Percentiles rank a stretch among this genome's conserved stretches.
These are phyloP conservation scores for Hymenoscyphus albidus DNA, from an alignment of 2,329 filamentous ascomycete species.

Conservation along the genomic window DNA sequence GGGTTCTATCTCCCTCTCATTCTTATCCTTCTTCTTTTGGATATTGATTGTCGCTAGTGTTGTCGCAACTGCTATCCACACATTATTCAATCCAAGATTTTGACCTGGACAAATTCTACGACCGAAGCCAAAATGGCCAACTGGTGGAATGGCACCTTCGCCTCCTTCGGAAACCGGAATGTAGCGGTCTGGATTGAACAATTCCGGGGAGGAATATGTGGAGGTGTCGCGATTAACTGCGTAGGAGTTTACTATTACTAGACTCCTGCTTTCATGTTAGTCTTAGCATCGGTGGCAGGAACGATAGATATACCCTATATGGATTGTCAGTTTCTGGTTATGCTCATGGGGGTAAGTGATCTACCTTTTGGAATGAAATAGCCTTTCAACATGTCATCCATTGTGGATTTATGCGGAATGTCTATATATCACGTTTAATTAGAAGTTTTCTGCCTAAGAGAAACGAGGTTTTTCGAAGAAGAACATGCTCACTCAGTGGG, in stretches of 20 bases:
- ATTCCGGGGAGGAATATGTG: conserved; percentile 40
- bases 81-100: neutral
- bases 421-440: conserved; percentile 26
- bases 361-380: conserved; percentile 49
- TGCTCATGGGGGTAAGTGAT: conserved; percentile 38
- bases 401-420: conserved; percentile 50
- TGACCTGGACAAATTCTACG: neutral
- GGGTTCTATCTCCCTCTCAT: neutral
- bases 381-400: conserved; percentile 53
- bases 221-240: conserved; percentile 49
- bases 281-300: conserved; percentile 33
- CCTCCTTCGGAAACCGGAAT: neutral
- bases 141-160: neutral
- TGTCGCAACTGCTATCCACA: neutral
- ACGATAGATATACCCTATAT: conserved; percentile 13
- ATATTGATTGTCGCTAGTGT: neutral
- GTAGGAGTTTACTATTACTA: conserved; percentile 46
- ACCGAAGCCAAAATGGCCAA: neutral
- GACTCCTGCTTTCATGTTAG: conserved; percentile 24
- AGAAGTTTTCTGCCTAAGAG: neutral
- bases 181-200: conserved; percentile 39
- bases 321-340: neutral
- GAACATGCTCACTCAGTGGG: conserved; percentile 5
- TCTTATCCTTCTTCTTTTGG: neutral
- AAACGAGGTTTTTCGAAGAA: neutral